Evolutionary conservation across 441 rosid genomes (phyloP), one percentile per base, ranked within the genome.

Genomic region (Mallotus japonicus): DNA sequence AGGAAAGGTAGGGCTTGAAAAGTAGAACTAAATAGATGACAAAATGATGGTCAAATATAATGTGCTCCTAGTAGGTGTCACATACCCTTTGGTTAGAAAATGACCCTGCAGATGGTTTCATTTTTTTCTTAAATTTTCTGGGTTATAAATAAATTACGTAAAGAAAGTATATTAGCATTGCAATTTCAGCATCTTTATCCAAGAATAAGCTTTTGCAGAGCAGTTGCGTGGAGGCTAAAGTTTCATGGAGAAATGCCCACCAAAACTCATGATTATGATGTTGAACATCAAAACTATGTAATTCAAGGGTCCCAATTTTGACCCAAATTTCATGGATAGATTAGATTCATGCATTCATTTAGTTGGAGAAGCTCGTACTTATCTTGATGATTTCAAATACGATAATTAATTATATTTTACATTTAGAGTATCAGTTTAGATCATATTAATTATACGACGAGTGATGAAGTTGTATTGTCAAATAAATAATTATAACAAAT

Each of bases 201-300:
- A 20, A 66, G 71, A 73, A 65, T 56, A 53, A 72, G 75, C 59
- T 72, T 4, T 53, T 8, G 19, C 3, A 20, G 13, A 54, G n/a
- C 12, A 10, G 64, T 65, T 73, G 76, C 76, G 70, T 56, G 58
- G 54, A 28, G 69, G 76, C 51, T 13, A 64, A 46, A 44, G 57
- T 55, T 54, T 42, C 32, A 24, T 53, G 28, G 16, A 56, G 34
- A 65, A 44, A 55, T 65, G 44, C 57, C 22, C 37, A 20, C 63
- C 34, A 64, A 28, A 42, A 47, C 20, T 28, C n/a, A 46, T 71
- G 55, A 71, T 60, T 13, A 32, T 1, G 67, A 61, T 17, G 24
- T 71, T 71, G 59, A 61, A 71, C 8, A n/a, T 59, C 49, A 50
- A 57, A 6, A 4, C 8, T 3, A 70, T 3, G 59, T 11, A 32